Percentiles rank a stretch among this genome's conserved stretches.
Evolutionary conservation across 1,284 basidiomycete genomes (phyloP).

Genomic region (Ceraceosorus guamensis): DNA sequence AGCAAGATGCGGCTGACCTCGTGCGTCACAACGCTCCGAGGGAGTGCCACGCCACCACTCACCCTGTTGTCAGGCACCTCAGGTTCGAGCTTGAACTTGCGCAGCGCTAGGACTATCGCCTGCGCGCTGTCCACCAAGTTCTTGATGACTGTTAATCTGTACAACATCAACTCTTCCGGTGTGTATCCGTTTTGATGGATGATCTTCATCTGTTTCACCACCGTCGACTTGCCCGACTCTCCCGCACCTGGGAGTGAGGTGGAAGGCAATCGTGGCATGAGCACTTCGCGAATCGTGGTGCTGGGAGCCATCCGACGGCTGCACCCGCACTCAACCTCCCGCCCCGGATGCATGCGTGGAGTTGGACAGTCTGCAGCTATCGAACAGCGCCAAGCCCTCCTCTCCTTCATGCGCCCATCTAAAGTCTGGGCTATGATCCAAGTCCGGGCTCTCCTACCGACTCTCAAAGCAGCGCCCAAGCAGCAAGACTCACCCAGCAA

Average conservation of each 20-base stretch:
- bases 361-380: not conserved
- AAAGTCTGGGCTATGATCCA: too few species aligned
- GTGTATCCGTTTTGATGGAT: constrained; percentile 92
- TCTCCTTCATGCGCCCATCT: too few species aligned
- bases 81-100: constrained; percentile 79
- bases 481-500: constrained; percentile 64
- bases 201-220: constrained; percentile 99
- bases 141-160: constrained; percentile 62
- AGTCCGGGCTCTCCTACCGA: too few species aligned
- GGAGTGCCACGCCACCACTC: constrained; percentile 37
- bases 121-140: constrained; percentile 61
- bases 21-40: not conserved
- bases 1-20: not conserved
- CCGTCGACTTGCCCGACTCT: constrained; percentile 87
- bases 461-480: too few species aligned
- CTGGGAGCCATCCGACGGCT: too few species aligned
- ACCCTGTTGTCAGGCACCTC: constrained; percentile 68
- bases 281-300: too few species aligned
- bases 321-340: too few species aligned
- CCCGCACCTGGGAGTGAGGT: constrained; percentile 52
- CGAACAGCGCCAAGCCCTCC: too few species aligned
- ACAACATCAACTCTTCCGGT: constrained; percentile 69
- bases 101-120: constrained; percentile 78
- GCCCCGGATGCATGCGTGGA: not conserved
- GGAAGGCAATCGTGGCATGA: not conserved